Evolutionary conservation across 176 grass and related monocot species (phyloP).

Genomic region (Aegilops tauschii): DNA sequence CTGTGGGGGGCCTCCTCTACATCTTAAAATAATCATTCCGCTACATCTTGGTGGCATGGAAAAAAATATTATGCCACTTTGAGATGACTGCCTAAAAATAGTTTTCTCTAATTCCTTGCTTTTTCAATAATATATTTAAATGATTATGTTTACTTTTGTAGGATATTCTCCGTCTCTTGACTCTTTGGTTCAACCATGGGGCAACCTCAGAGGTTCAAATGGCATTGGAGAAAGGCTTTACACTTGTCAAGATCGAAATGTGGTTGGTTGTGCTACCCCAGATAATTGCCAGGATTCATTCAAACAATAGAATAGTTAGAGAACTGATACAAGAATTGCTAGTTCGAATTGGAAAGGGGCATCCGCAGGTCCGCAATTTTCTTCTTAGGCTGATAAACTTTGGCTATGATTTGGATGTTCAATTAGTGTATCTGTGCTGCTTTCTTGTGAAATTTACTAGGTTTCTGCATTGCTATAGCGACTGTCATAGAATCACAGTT

Average conservation of each 20-base stretch:
- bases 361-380: conserved; percentile 79
- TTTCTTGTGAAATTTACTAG: background rate
- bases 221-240: conserved; percentile 88
- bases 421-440: background rate
- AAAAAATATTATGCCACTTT: background rate
- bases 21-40: too few species aligned
- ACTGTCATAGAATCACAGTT: background rate
- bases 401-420: background rate
- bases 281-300: conserved; percentile 99
- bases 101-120: background rate
- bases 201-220: conserved; percentile 81
- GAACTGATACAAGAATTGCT: conserved; percentile 95
- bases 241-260: conserved; percentile 96
- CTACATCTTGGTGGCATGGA: too few species aligned
- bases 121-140: conserved; percentile 12
- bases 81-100: conserved; percentile 14
- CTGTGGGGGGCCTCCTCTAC: too few species aligned
- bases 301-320: conserved; percentile 85
- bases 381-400: conserved; percentile 13
- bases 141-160: conserved; percentile 44
- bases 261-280: conserved; percentile 97
- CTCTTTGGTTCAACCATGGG: conserved; percentile 97
- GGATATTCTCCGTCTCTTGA: conserved; percentile 97
- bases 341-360: conserved; percentile 85
- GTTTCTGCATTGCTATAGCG: background rate